Base-by-base conservation (phyloP, 768 basidiomycete genomes). In the Chiua virens region DNA sequence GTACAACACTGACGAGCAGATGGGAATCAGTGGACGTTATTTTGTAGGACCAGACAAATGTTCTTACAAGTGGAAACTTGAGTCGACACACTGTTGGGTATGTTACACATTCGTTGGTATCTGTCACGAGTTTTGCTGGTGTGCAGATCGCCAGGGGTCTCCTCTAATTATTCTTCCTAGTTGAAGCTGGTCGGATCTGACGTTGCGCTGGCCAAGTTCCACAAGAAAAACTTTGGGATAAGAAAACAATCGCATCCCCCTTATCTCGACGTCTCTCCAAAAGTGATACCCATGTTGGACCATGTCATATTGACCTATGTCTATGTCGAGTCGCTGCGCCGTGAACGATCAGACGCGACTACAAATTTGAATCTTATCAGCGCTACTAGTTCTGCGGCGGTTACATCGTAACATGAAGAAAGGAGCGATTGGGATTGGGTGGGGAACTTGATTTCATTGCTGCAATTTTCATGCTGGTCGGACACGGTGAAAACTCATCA, bases 41-140 rank as follows among this genome's bases (percentile, higher is more conserved):
- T 73, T 71, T 49, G 48, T 51, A 32, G 73, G 68, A 5, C 69
- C 62, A 0, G 71, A 73, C 35, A 67, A 68, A 6, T 56, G 49
- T 30, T 53, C 60, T 48, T 73, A 72, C 47, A 66, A 66, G n/a
- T 74, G 71, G 73, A 60, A 59, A 13, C 52, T 73, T 4, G 59
- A 61, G n/a, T 45, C 53, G 5, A 58, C 57, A 5, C 60, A 67
- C 13, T 64, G 65, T 23, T 62, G 61, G 62, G 61, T 62, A 60
- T 25, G 50, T 55, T 41, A 43, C 53, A 14, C 34, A 46, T 45
- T 22, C 2, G 42, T 25, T 21, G 4, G 10, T 17, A 8, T 17
- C 17, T 32, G 9, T 14, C 23, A 10, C 18, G 9, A 17, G 11
- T 38, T 17, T 40, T 13, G 13, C 27, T 34, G 11, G 55, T 11